Evolutionary conservation across 441 rosid species (phyloP).

Genomic region (Bruguiera hainesii): DNA sequence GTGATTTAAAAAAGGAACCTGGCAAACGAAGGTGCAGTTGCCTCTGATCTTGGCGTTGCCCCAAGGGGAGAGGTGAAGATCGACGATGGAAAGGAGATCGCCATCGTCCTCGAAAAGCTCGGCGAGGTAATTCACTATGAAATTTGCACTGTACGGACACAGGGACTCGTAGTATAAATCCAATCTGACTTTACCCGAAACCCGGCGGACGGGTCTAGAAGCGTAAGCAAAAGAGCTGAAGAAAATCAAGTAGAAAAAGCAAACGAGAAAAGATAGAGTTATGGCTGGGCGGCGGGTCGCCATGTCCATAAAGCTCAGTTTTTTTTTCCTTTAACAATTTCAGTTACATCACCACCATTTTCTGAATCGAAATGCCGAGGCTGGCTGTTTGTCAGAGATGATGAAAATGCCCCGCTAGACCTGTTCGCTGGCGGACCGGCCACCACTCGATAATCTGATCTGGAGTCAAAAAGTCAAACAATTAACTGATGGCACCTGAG

Average conservation of each 20-base stretch:
- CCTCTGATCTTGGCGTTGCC: conserved; percentile 61
- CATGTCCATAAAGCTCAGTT: conserved; percentile 8
- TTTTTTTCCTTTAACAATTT: too few relatives aligned
- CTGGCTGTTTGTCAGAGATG: too few relatives aligned
- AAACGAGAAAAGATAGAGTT: background rate
- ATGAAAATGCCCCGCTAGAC: too few relatives aligned
- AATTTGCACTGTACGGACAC: conserved; percentile 71
- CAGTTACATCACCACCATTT: too few relatives aligned
- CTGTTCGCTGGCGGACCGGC: too few relatives aligned
- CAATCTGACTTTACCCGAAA: conserved; percentile 44
- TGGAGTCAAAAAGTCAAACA: too few relatives aligned
- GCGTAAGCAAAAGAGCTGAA: conserved; percentile 19
- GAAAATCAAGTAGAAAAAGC: conserved; percentile 14
- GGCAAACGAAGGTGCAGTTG: conserved; percentile 62
- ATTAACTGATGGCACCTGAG: too few relatives aligned
- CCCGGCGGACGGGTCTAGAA: conserved; percentile 23
- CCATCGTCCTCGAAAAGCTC: conserved; percentile 42
- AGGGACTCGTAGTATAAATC: conserved; percentile 76
- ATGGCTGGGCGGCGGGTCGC: conserved; percentile 15
- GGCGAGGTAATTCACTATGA: conserved; percentile 50
- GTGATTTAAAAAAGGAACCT: conserved; percentile 36
- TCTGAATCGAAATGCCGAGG: too few relatives aligned
- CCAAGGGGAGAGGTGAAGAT: conserved; percentile 75
- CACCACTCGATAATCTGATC: too few relatives aligned
- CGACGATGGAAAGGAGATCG: conserved; percentile 63